A percentile compares a stretch with the other conserved stretches of the same genome.
phyloP scores from a whole-genome alignment of 495 filamentous ascomycete genomes.

The Aspergillus nidulans region DNA sequence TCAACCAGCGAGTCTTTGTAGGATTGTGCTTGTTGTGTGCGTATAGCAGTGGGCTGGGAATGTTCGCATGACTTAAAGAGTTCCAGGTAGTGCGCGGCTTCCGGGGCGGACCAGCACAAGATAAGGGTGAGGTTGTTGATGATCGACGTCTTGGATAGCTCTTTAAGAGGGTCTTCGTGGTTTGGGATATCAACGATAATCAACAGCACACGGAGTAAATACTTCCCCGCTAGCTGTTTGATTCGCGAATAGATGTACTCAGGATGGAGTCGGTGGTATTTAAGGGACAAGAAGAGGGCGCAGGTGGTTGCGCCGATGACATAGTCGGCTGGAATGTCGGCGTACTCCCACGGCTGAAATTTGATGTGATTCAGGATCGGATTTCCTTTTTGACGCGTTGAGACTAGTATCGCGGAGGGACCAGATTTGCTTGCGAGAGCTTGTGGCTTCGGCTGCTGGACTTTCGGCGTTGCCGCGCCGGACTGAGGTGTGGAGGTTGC shows the following conservation, averaged over 20 bases:
- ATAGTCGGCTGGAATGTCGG: slow-evolving; percentile 91
- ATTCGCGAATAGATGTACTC: slow-evolving; percentile 98
- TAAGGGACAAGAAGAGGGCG: slow-evolving; percentile 87
- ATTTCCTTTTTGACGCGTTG: slow-evolving; percentile 87
- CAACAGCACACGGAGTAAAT: slow-evolving; percentile 76
- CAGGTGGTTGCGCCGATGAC: slow-evolving; percentile 84
- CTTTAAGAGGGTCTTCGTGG: slow-evolving; percentile 73
- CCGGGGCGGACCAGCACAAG: slow-evolving; percentile 87
- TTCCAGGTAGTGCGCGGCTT: slow-evolving; percentile 90
- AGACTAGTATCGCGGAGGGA: slow-evolving; percentile 79
- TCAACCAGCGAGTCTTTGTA: slow-evolving; percentile 90
- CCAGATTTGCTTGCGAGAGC: slow-evolving; percentile 62
- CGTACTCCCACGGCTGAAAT: slow-evolving; percentile 92
- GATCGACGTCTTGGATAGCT: slow-evolving; percentile 82
- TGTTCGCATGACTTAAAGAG: slow-evolving; percentile 91
- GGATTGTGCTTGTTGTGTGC: slow-evolving; percentile 71
- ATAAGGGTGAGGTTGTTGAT: slow-evolving; percentile 90
- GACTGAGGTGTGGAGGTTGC: slow-evolving; percentile 26
- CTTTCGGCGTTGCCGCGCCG: slow-evolving; percentile 42
- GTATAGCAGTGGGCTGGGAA: slow-evolving; percentile 73
- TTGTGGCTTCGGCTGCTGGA: slow-evolving; percentile 86
- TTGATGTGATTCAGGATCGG: slow-evolving; percentile 80
- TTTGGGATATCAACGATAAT: slow-evolving; percentile 91
- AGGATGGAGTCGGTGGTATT: slow-evolving; percentile 95
- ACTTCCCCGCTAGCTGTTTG: slow-evolving; percentile 70